These are phyloP conservation scores for Lactifluus volemus DNA, from an alignment of 768 basidiomycete species.

Conservation along the genomic window DNA sequence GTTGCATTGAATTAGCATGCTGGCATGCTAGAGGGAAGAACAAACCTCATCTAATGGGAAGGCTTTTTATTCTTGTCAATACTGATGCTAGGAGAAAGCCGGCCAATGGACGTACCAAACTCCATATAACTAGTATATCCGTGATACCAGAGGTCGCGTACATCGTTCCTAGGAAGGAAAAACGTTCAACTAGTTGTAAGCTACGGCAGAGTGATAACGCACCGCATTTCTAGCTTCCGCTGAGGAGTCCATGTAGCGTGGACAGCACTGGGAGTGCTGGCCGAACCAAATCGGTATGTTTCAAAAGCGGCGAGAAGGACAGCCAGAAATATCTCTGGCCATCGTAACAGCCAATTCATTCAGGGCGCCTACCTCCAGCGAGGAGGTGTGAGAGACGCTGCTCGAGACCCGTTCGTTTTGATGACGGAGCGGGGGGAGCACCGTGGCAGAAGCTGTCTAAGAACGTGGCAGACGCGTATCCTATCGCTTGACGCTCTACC, in stretches of 20 bases:
- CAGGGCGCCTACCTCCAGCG: conserved; percentile 15
- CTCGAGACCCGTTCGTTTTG: neutral
- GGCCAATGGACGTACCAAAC: conserved; percentile 41
- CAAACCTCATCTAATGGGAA: conserved; percentile 78
- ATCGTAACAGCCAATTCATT: conserved; percentile 39
- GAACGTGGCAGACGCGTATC: neutral
- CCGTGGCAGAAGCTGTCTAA: neutral
- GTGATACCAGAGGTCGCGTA: conserved; percentile 80
- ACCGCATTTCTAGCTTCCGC: conserved; percentile 51
- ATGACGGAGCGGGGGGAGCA: too few species aligned
- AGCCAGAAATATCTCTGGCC: conserved; percentile 41
- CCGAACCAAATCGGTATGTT: conserved; percentile 15
- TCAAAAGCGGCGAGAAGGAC: conserved; percentile 34
- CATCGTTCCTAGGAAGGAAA: conserved; percentile 43
- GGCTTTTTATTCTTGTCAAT: conserved; percentile 36
- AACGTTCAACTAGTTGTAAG: neutral
- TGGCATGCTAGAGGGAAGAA: conserved; percentile 2
- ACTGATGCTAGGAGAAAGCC: conserved; percentile 15
- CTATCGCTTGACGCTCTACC: neutral
- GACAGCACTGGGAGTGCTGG: conserved; percentile 4
- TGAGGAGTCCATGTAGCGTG: conserved; percentile 43
- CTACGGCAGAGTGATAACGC: conserved; percentile 18
- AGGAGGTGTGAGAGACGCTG: neutral
- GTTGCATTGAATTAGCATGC: neutral
- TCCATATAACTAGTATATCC: conserved; percentile 86